Evolutionary conservation across 371 early-diverging fungal genomes (phyloP).

Genomic region (Saksenaea oblongispora): DNA sequence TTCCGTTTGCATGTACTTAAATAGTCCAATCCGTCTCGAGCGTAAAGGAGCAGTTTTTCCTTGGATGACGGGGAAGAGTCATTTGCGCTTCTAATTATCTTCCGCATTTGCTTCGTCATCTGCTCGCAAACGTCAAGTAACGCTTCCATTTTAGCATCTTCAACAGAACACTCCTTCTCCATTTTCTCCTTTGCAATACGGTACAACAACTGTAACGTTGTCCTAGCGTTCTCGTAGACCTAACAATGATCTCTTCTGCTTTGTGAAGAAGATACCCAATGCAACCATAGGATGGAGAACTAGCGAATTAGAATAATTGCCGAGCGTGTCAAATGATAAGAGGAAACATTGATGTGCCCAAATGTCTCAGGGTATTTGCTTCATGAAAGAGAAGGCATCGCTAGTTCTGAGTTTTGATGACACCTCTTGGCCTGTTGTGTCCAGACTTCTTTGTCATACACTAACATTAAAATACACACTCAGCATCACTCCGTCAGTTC

Average conservation of each 20-base stretch:
- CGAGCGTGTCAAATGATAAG: background rate
- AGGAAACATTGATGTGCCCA: background rate
- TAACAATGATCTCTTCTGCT: slow-evolving; percentile 2
- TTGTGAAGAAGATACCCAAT: background rate
- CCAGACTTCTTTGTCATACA: too few relatives aligned
- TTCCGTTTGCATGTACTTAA: background rate
- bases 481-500: too few relatives aligned
- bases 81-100: background rate
- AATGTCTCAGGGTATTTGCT: background rate
- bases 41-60: background rate
- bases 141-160: background rate
- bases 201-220: background rate
- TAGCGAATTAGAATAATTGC: background rate
- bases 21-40: background rate
- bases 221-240: background rate
- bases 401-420: background rate
- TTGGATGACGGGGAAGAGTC: background rate
- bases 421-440: background rate
- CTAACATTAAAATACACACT: too few relatives aligned
- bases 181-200: background rate
- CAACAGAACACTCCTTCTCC: background rate
- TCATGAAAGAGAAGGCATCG: background rate
- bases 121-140: background rate
- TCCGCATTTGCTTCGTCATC: background rate
- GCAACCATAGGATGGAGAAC: background rate